phyloP scores from a whole-genome alignment of 2,329 filamentous ascomycete species.

The Ophiostoma himal-ulmi region DNA sequence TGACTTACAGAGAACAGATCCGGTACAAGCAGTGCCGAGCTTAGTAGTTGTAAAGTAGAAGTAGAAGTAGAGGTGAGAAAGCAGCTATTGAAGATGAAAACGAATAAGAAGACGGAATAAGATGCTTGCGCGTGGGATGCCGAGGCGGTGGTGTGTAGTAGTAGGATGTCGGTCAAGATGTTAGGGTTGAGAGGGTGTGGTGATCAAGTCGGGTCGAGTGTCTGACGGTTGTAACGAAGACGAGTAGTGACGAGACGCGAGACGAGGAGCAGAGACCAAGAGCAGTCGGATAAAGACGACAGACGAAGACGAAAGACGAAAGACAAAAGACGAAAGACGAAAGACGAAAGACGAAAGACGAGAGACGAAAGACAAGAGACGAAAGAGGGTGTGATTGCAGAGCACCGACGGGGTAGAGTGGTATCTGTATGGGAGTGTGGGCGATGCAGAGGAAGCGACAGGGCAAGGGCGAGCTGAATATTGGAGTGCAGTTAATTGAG shows the following conservation, averaged over 20 bases:
- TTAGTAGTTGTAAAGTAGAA: not conserved
- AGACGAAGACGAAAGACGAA: not conserved
- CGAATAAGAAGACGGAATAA: not conserved
- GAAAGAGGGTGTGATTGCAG: not conserved
- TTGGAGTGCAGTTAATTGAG: not conserved
- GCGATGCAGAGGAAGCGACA: not conserved
- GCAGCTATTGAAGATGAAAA: not conserved
- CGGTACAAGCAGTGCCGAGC: not conserved
- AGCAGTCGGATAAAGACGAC: too few relatives aligned
- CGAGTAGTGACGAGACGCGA: not conserved
- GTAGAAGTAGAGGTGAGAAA: too few relatives aligned
- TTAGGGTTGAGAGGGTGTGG: not conserved
- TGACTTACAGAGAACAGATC: not conserved
- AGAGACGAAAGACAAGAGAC: not conserved
- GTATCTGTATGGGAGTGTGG: not conserved
- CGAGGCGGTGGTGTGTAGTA: not conserved
- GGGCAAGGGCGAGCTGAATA: not conserved
- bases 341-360: not conserved
- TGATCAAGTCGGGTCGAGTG: not conserved
- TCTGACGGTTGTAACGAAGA: not conserved
- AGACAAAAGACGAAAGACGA: not conserved
- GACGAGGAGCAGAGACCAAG: not conserved
- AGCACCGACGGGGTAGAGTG: not conserved
- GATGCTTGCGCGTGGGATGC: not conserved
- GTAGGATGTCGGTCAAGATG: constrained; percentile 7